Evolutionary conservation across 2,329 filamentous ascomycete species (phyloP), one percentile per base, ranked within the genome.

Genomic region (Aspergillus clavatus): DNA sequence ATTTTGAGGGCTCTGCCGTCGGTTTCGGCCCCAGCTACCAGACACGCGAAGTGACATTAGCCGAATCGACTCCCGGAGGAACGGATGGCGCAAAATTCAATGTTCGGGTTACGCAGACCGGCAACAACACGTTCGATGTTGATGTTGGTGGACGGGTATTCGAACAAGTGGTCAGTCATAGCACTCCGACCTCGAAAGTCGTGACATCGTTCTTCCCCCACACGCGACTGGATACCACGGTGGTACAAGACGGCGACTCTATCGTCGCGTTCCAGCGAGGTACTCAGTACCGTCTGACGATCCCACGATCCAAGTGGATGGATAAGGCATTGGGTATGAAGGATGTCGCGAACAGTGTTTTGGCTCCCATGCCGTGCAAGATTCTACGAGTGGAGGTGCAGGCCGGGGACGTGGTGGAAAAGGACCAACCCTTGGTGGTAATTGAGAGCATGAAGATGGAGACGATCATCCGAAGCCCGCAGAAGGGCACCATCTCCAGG

Each of bases 351-450:
- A 90, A 91, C 48, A 93, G 86, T 42, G 89, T 97, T 1, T 77
- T 87, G 19, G 89, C 93, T 18, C 93, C 93, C 0, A 98, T 98
- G 93, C 93, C 93, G 1, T 97, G 93, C 71, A 97, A 97, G 72
- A 85, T 98, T 21, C 72, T 98, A 50, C 82, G 88, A 54, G 93
- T 96, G 38, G 87, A 95, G 67, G 89, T 96, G 0, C 71, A 77
- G 22, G 89, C 89, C 56, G 93, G 93, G 0, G 82, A 95, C 52
- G 71, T 69, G 38, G 93, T 98, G 12, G 82, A 83, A 63, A 94
- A 91, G 72, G 90, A 91, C 37, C 83, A 91, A 46, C 82, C 89
- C 5, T 72, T 98, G 46, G 87, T 97, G 10, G 89, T 97, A 72
- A 89, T 90, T 59, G 86, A 90, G 69, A 89, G 86, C 47, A 90